Evolutionary conservation across 352 stramenopile species (phyloP).

Genomic region (Globisporangium spiculum): DNA sequence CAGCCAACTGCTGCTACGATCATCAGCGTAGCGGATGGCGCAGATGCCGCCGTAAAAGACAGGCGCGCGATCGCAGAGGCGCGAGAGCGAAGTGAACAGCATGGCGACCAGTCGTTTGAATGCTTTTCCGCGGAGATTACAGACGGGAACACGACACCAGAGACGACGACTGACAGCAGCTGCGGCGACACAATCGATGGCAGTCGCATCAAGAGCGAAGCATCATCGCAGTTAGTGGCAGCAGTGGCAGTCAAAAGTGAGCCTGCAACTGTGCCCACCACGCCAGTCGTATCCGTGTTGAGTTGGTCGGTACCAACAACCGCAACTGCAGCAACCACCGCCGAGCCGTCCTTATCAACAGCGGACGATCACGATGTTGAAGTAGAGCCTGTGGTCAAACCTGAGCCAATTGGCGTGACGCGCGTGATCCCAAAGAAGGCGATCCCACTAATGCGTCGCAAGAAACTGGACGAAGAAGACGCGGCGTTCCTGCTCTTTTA

Average conservation of each 20-base stretch:
- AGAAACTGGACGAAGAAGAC: slow-evolving; percentile 56
- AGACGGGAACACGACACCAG: slow-evolving; percentile 16
- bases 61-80: neutral
- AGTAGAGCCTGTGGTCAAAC: neutral
- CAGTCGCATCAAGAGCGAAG: slow-evolving; percentile 12
- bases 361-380: neutral
- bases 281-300: neutral
- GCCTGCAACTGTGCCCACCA: too few species aligned
- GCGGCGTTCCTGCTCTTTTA: slow-evolving; percentile 72
- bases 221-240: too few species aligned
- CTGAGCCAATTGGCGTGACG: neutral
- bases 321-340: neutral
- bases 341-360: neutral
- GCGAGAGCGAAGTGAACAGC: neutral
- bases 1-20: neutral
- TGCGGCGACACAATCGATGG: slow-evolving; percentile 8
- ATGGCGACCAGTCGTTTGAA: neutral
- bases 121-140: neutral
- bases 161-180: slow-evolving; percentile 11
- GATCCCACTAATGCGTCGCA: slow-evolving; percentile 17
- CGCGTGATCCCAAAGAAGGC: slow-evolving; percentile 7
- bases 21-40: neutral
- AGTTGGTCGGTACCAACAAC: neutral
- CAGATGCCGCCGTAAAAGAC: neutral
- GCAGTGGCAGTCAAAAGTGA: neutral